Evolutionary conservation across 805 yeast genomes (phyloP), one percentile per base, ranked within the genome.

Genomic region (Blastobotrys americana): DNA sequence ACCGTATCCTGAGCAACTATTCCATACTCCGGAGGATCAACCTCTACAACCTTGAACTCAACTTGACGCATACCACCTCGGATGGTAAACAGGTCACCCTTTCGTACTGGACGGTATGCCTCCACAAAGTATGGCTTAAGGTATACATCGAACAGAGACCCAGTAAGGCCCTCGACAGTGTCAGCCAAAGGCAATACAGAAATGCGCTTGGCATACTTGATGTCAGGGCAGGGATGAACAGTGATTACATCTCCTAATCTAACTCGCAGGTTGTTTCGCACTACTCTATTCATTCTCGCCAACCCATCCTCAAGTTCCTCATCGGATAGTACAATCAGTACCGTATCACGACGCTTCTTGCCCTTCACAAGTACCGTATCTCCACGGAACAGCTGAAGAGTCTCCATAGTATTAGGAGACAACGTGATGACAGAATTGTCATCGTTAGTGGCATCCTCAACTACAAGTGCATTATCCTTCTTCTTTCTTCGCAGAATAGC

Each of bases 51-150:
- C 68, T 93, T 94, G 72, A 93, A 93, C 67, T 93, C 98, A 37
- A 93, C 98, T 65, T 90, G 97, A 70, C 98, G 82, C 98, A 93
- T 93, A 64, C 97, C 96, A 61, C 98, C 98, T 66, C 98, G 80
- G 20, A 87, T 97, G 39, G 90, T 80, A 68, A 93, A 93, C 58
- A 85, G 84, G 63, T 93, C 98, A 53, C 97, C 97, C 65, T 89
- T 90, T 69, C 97, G 84, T 34, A 93, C 96, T 3, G 98, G 98
- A 69, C 98, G 82, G 70, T 93, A 93, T 46, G 98, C 97, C 70
- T 93, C 99, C 37, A 93, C 97, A 64, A 93, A 93, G 71, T 93
- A 93, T 34, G 98, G 98, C 71, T 93, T 93, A 65, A 93, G 76
- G 71, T 83, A 93, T 19, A 89, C 96, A 60, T 93, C 99, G 57